Percentiles rank a stretch among this genome's conserved stretches.
phyloP scores from a whole-genome alignment of 2,329 filamentous ascomycete species.

The Scedosporium minutisporum region DNA sequence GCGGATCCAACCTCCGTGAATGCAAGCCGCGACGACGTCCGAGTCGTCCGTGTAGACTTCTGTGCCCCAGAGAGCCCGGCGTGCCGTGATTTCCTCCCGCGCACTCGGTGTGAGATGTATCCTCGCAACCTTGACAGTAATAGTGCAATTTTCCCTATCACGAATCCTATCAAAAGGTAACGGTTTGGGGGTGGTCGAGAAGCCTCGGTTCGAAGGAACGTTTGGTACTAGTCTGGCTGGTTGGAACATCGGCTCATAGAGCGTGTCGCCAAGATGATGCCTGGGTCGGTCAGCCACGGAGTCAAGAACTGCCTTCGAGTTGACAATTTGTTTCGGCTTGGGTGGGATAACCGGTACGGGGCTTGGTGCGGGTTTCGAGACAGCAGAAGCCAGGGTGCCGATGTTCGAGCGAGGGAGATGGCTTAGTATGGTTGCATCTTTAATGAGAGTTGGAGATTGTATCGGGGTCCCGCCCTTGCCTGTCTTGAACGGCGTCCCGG shows the following conservation, averaged over 20 bases:
- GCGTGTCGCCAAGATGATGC: constrained; percentile 71
- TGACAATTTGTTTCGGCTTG: constrained; percentile 57
- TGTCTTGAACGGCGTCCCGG: constrained; percentile 37
- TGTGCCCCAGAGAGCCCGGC: constrained; percentile 81
- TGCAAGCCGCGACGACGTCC: constrained; percentile 82
- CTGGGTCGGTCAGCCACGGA: constrained; percentile 62
- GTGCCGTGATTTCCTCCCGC: constrained; percentile 73
- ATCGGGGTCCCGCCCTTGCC: constrained; percentile 35
- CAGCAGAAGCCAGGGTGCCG: neutral
- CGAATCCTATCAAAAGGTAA: constrained; percentile 64
- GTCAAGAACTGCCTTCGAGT: constrained; percentile 61
- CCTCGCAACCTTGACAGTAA: constrained; percentile 78
- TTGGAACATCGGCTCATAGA: constrained; percentile 64
- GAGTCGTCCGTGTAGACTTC: constrained; percentile 95
- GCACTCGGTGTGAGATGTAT: constrained; percentile 61
- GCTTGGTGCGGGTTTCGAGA: constrained; percentile 20
- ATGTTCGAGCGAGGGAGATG: constrained; percentile 36
- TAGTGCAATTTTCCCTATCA: constrained; percentile 77
- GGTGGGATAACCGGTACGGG: constrained; percentile 37
- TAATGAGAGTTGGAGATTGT: constrained; percentile 28
- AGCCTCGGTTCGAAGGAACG: constrained; percentile 29
- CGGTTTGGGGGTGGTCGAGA: constrained; percentile 53
- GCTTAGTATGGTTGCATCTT: constrained; percentile 20
- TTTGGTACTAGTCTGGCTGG: constrained; percentile 36
- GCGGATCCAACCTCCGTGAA: constrained; percentile 86